These are phyloP conservation scores for Nemania bipapillata DNA, from an alignment of 2,329 filamentous ascomycete species.

Conservation along the genomic window DNA sequence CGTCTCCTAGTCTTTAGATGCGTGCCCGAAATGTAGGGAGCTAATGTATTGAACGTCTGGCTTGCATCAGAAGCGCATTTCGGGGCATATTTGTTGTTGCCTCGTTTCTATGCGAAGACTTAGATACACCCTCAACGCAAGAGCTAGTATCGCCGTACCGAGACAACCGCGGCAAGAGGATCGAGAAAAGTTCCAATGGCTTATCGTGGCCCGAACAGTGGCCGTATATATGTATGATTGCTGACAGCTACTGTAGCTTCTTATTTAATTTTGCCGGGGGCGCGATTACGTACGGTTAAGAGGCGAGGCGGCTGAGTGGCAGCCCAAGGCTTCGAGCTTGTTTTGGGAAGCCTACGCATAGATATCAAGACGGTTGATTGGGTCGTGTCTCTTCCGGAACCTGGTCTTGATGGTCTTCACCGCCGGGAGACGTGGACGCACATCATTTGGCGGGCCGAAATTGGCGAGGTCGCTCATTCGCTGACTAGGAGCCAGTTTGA, in stretches of 20 bases:
- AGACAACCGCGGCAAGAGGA: conserved; percentile 19
- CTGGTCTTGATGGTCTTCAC: conserved; percentile 15
- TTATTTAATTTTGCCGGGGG: conserved; percentile 5
- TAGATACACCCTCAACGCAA: conserved; percentile 3
- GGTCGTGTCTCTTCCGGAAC: conserved; percentile 18
- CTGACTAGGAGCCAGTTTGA: conserved; percentile 20
- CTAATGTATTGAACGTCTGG: conserved; percentile 2
- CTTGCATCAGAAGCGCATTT: not conserved
- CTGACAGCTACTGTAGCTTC: not conserved
- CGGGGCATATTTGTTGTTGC: not conserved
- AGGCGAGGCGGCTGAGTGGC: conserved; percentile 13
- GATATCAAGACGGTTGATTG: conserved; percentile 14
- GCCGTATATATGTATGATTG: conserved; percentile 10
- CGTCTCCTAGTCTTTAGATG: not conserved
- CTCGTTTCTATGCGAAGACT: conserved; percentile 4
- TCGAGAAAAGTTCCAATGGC: conserved; percentile 8
- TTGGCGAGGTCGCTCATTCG: conserved; percentile 22
- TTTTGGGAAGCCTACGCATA: not conserved
- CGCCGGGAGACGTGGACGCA: conserved; percentile 33
- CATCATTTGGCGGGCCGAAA: conserved; percentile 34
- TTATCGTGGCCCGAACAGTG: conserved; percentile 9
- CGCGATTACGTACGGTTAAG: conserved; percentile 7
- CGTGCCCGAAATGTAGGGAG: not conserved
- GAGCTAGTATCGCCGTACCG: conserved; percentile 16
- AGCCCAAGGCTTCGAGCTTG: conserved; percentile 6